Evolutionary conservation across 352 stramenopile species (phyloP), one percentile per base, ranked within the genome.

Genomic region (Albugo candida): DNA sequence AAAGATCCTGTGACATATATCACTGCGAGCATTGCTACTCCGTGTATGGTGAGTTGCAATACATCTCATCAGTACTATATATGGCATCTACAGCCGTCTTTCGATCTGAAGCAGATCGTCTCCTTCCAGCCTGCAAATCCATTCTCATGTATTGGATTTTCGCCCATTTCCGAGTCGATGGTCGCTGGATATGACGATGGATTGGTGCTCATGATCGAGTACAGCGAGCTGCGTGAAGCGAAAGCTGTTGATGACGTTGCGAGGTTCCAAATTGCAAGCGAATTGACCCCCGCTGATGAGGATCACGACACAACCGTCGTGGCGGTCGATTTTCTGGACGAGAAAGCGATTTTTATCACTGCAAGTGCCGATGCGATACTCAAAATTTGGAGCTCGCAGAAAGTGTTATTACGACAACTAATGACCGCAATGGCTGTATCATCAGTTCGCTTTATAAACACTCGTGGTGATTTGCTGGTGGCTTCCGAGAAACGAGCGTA

Each of bases 311-410:
- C 70, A 11, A 78, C 77, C 36, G 60, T 83, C 13, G 75, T 64
- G 27, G 66, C 62, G 1, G 73, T 52, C 8, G 73, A 81, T 36
- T 85, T 81, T 53, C 52, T 80, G 1, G 70, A 85, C 45, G 60
- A 75, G 31, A 65, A 70, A 18, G 50, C 49, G 11, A 20, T 85
- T 34, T 50, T 75, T 13, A 51, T 83, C 11, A 82, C 70, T 0
- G 70, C 56, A 3, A 85, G 70, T 46, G 66, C 81, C n/a, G 73
- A 83, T 45, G 71, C 71, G 11, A 59, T 77, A 21, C 58, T 83
- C 39, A 82, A 83, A 58, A 54, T 81, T 46, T 85, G 73, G 73
- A 65, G 81, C 45, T 70, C 81, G 19, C 48, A 69, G 16, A 73
- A 73, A 48, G 59, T 52, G 21, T 38, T 81, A 10, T 57, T 85